phyloP scores from a whole-genome alignment of 2,329 filamentous ascomycete species.

The Penicillium oxalicum region DNA sequence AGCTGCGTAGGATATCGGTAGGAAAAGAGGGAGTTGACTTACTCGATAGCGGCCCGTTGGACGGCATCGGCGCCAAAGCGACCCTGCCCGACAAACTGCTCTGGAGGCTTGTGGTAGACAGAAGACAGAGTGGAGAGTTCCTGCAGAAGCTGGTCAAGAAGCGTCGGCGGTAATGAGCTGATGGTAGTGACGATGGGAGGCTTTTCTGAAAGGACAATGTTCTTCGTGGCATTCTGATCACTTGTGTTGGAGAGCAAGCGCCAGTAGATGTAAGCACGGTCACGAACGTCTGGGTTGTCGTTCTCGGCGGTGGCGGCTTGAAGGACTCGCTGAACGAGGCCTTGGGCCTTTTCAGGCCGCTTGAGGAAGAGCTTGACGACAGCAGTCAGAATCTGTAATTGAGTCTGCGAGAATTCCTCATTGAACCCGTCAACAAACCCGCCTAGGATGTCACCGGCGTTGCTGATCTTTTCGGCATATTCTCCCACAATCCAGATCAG shows the following conservation, averaged over 20 bases:
- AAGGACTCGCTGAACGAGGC: conserved; percentile 86
- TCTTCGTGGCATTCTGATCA: conserved; percentile 86
- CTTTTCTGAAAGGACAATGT: conserved; percentile 86
- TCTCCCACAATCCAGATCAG: conserved; percentile 99
- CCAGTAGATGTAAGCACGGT: conserved; percentile 98
- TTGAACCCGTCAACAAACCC: conserved; percentile 91
- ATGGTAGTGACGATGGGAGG: conserved; percentile 93
- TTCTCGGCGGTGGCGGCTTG: conserved; percentile 89
- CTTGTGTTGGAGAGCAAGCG: conserved; percentile 74
- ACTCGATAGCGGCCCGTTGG: conserved; percentile 88
- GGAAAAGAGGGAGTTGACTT: conserved; percentile 23
- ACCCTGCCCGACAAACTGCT: conserved; percentile 96
- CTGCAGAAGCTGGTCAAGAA: conserved; percentile 82
- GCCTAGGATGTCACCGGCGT: conserved; percentile 88
- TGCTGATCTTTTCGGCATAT: conserved; percentile 98
- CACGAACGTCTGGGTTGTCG: conserved; percentile 95
- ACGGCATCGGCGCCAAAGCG: conserved; percentile 90
- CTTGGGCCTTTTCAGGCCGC: conserved; percentile 86
- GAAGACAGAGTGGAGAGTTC: conserved; percentile 94
- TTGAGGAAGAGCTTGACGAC: conserved; percentile 97
- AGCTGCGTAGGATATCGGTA: neutral
- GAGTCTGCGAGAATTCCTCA: conserved; percentile 98
- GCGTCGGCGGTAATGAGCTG: conserved; percentile 71
- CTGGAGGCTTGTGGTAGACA: conserved; percentile 96
- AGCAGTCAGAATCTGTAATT: conserved; percentile 92